These are phyloP conservation scores for Cafeteria roenbergensis DNA, from an alignment of 108 stramenopile genomes.

Conservation along the genomic window DNA sequence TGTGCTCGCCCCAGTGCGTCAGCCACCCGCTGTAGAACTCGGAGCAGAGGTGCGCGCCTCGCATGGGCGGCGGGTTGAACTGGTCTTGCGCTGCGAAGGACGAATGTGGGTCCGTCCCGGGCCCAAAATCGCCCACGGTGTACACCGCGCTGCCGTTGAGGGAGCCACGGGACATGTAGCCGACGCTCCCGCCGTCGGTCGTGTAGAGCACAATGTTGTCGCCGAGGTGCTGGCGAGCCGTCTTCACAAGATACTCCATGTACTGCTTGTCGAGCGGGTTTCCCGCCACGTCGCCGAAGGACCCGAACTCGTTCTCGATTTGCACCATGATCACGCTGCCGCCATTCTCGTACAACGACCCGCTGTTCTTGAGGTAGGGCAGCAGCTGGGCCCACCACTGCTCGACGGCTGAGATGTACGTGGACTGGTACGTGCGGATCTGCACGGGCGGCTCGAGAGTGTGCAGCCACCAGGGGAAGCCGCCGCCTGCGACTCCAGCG, in stretches of 20 bases:
- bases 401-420: slow-evolving; percentile 3
- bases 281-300: slow-evolving; percentile 1
- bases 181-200: slow-evolving; percentile 8
- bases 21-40: slow-evolving; percentile 20
- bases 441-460: too few species aligned
- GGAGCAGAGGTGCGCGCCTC: slow-evolving; percentile 9
- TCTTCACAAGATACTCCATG: slow-evolving; percentile 5
- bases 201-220: slow-evolving; percentile 7
- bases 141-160: neutral
- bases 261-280: slow-evolving; percentile 12
- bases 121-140: slow-evolving; percentile 12
- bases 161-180: slow-evolving; percentile 4
- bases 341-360: slow-evolving; percentile 35
- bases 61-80: slow-evolving; percentile 2
- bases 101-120: neutral
- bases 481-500: too few species aligned
- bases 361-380: neutral
- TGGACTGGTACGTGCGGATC: slow-evolving; percentile 7
- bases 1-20: slow-evolving; percentile 12
- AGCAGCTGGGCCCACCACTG: slow-evolving; percentile 5
- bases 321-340: slow-evolving; percentile 51
- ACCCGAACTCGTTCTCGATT: slow-evolving; percentile 56
- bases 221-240: slow-evolving; percentile 7
- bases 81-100: neutral
- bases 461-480: slow-evolving; percentile 9